Percentiles rank a stretch among this genome's conserved stretches.
phyloP scores from a whole-genome alignment of 345 rosid genomes.

The Pistacia atlantica region DNA sequence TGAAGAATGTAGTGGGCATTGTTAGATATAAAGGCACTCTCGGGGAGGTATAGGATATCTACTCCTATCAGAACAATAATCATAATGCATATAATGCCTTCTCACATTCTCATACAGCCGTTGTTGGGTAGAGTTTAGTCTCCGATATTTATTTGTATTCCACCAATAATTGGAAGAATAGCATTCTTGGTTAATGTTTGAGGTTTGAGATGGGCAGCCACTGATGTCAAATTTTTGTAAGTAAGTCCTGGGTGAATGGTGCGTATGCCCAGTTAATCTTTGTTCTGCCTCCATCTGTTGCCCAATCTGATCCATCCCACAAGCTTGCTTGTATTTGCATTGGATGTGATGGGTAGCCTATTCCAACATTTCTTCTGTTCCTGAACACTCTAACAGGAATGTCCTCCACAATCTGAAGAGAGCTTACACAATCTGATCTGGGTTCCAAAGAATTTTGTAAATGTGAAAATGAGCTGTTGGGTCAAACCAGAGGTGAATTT shows the following conservation, averaged over 20 bases:
- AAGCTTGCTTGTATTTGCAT: slow-evolving; percentile 62
- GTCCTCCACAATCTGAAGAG: slow-evolving; percentile 38
- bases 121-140: too few relatives aligned
- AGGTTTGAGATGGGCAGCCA: too few relatives aligned
- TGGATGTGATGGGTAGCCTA: slow-evolving; percentile 49
- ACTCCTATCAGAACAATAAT: slow-evolving; percentile 42
- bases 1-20: not conserved
- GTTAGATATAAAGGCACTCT: slow-evolving; percentile 29
- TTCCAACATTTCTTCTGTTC: slow-evolving; percentile 44
- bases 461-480: slow-evolving; percentile 57
- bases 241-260: too few relatives aligned
- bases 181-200: too few relatives aligned
- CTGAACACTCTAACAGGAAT: slow-evolving; percentile 74
- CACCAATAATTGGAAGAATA: slow-evolving; percentile 54
- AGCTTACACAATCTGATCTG: slow-evolving; percentile 40
- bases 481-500: slow-evolving; percentile 64
- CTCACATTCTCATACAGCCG: too few relatives aligned
- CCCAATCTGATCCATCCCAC: slow-evolving; percentile 74
- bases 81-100: slow-evolving; percentile 34
- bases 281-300: slow-evolving; percentile 42
- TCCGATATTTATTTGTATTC: too few relatives aligned
- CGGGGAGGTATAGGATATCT: slow-evolving; percentile 32
- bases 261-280: slow-evolving; percentile 60
- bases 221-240: too few relatives aligned
- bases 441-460: slow-evolving; percentile 71